A percentile compares a stretch with the other conserved stretches of the same genome.
Evolutionary conservation across 2,329 filamentous ascomycete species (phyloP).

Genomic region (Didymella keratinophila): DNA sequence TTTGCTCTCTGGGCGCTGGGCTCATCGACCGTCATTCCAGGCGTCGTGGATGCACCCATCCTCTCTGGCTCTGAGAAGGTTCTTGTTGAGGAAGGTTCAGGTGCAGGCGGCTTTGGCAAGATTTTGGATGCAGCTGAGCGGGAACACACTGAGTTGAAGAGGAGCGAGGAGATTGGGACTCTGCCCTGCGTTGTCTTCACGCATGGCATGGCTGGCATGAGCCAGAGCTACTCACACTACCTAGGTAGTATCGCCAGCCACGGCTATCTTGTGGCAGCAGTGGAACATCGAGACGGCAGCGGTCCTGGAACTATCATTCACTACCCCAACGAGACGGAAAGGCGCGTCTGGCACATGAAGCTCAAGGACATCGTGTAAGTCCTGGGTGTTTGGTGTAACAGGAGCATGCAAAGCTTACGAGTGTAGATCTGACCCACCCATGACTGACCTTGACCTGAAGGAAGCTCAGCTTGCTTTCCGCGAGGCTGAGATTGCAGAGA

Average conservation of each 20-base stretch:
- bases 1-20: constrained; percentile 54
- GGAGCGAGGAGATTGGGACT: constrained; percentile 35
- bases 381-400: neutral
- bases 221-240: constrained; percentile 57
- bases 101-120: constrained; percentile 25
- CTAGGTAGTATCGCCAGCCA: constrained; percentile 57
- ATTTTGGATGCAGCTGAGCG: constrained; percentile 29
- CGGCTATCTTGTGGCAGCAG: constrained; percentile 56
- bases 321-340: constrained; percentile 41
- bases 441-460: constrained; percentile 50
- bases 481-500: constrained; percentile 57
- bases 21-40: constrained; percentile 54
- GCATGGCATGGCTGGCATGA: constrained; percentile 57
- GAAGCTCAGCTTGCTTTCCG: constrained; percentile 54
- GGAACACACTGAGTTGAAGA: constrained; percentile 35
- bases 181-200: constrained; percentile 57
- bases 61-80: constrained; percentile 36
- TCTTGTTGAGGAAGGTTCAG: constrained; percentile 31
- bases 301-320: constrained; percentile 55
- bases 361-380: constrained; percentile 44
- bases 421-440: constrained; percentile 37
- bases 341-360: constrained; percentile 50
- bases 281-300: constrained; percentile 59
- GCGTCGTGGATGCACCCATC: constrained; percentile 54
- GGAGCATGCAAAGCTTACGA: neutral